Conservation (phyloP, 768 basidiomycete genomes). For the Brasilioporus rufonigricans region DNA sequence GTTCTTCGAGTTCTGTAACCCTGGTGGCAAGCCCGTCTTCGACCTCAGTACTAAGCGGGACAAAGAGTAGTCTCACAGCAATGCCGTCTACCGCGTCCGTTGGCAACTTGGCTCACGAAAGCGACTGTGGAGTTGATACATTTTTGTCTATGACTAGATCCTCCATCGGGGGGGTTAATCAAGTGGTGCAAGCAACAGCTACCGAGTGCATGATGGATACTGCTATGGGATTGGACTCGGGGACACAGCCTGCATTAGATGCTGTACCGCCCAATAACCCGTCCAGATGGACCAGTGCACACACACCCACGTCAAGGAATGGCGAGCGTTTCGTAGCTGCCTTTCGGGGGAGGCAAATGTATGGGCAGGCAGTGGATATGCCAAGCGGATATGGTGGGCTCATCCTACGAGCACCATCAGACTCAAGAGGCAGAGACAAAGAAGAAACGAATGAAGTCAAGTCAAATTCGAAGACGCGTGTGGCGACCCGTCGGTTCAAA, state of each 20-base stretch:
- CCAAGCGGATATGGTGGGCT: conserved; percentile 70
- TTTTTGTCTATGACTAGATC: not conserved
- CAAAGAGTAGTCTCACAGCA: conserved; percentile 1
- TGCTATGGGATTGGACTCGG: conserved; percentile 2
- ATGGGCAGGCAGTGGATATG: conserved; percentile 58
- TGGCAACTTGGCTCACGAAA: not conserved
- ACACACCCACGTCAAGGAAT: not conserved
- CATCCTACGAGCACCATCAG: conserved; percentile 42
- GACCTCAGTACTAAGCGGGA: conserved; percentile 3
- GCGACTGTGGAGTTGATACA: not conserved
- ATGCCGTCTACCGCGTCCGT: conserved; percentile 6
- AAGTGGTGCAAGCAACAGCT: not conserved
- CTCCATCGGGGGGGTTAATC: not conserved
- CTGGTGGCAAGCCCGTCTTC: conserved; percentile 9
- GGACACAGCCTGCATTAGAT: conserved; percentile 11
- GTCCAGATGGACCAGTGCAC: not conserved
- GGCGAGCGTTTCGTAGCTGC: conserved; percentile 46
- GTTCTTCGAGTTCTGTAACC: conserved; percentile 14
- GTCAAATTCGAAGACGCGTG: conserved; percentile 14
- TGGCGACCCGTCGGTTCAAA: conserved; percentile 14
- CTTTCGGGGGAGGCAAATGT: conserved; percentile 74
- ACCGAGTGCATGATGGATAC: not conserved
- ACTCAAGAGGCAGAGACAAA: conserved; percentile 18
- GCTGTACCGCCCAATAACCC: not conserved
- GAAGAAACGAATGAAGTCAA: conserved; percentile 1